Conservation (phyloP, 1,284 basidiomycete species). For the Lentinula novae-zelandiae region DNA sequence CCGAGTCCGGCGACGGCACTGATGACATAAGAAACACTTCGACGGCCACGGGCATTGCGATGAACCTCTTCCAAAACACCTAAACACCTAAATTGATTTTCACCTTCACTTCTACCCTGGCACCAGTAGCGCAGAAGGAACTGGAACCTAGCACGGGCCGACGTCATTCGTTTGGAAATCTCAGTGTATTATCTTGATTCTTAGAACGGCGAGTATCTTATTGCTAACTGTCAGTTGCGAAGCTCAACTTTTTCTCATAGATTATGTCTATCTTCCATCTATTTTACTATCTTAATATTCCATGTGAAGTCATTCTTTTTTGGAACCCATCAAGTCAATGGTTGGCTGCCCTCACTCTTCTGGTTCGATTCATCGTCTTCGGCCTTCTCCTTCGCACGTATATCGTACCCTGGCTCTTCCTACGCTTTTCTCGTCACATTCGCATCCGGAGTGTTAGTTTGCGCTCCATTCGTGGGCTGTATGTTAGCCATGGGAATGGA, state of each 20-base stretch:
- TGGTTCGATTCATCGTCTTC: slow-evolving; percentile 48
- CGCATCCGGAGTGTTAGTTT: slow-evolving; percentile 69
- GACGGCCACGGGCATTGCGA: background rate
- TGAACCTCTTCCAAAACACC: background rate
- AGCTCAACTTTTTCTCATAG: background rate
- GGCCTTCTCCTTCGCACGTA: slow-evolving; percentile 60
- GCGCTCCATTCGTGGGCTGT: slow-evolving; percentile 71
- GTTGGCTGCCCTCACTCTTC: slow-evolving; percentile 39
- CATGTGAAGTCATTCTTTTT: slow-evolving; percentile 24
- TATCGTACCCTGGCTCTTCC: slow-evolving; percentile 59
- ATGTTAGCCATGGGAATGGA: slow-evolving; percentile 44
- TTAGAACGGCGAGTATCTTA: background rate
- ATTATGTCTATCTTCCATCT: slow-evolving; percentile 8
- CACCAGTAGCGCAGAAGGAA: background rate
- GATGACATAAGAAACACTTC: background rate
- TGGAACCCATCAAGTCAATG: slow-evolving; percentile 29
- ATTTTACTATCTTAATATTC: slow-evolving; percentile 1
- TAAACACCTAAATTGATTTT: background rate
- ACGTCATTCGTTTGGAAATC: slow-evolving; percentile 1
- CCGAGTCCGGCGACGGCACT: background rate
- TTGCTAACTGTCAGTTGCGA: background rate
- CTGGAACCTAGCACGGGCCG: background rate
- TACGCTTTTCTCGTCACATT: slow-evolving; percentile 54
- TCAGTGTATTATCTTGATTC: background rate
- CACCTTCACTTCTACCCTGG: background rate